Evolutionary conservation across 2,329 filamentous ascomycete species (phyloP), one percentile per base, ranked within the genome.

Genomic region (Pseudogymnoascus sp.): DNA sequence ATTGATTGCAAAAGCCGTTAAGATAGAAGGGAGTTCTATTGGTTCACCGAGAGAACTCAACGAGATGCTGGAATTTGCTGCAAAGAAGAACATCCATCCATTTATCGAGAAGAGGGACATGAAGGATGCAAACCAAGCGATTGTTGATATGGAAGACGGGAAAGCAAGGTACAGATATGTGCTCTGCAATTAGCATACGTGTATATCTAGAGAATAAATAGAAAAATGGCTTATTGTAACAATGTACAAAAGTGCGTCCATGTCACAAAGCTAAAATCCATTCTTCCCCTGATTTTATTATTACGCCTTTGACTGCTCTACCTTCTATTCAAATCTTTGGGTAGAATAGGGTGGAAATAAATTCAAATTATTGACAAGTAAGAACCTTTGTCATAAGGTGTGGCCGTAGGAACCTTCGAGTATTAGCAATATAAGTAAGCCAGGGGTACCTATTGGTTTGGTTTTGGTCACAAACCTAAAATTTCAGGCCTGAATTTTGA

Each of bases 21-120:
- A 76, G 66, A 71, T 83, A 27, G 77, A 76, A 0, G 80, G 80
- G 21, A 67, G 59, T 10, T 29, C 42, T 37, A 72, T 71, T 59
- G 70, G 68, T 37, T 64, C 63, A 3, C 83, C 84, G 0, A 69
- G 69, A 48, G 80, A 87, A 66, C 86, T 87, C 63, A 73, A 77
- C 59, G 80, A 85, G 67, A 87, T 88, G 85, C 68, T 88, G 62
- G 66, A 80, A 62, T 77, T 87, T 62, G 84, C 81, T 6, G 83
- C 77, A 0, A 79, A 84, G 61, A 81, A 85, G 73, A 77, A 79
- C 6, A 74, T 87, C 37, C 78, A 81, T 73, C 78, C 83, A 1
- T 84, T 82, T 80, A 76, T 87, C 33, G 72, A 84, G 68, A 74
- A 78, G 70, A 75, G 80, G 36, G 77, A 79, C 0, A 77, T 88